Evolutionary conservation across 2,329 filamentous ascomycete genomes (phyloP).

Genomic region (Fusarium phyllophilum): DNA sequence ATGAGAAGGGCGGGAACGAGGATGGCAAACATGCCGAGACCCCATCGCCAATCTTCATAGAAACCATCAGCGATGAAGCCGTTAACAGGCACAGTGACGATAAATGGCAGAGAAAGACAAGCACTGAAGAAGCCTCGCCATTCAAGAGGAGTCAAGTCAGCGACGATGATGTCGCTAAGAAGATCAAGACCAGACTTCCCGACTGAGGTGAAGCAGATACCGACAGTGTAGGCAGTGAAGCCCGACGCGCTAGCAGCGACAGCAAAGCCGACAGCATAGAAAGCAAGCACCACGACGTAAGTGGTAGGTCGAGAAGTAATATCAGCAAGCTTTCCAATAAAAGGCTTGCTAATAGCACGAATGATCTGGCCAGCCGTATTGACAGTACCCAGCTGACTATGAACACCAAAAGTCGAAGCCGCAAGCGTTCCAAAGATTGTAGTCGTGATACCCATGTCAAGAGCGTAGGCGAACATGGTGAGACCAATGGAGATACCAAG

Average conservation of each 20-base stretch:
- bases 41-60: conserved; percentile 67
- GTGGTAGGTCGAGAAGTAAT: conserved; percentile 53
- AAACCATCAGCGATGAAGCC: conserved; percentile 55
- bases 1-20: conserved; percentile 66
- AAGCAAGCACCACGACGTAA: conserved; percentile 53
- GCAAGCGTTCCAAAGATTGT: conserved; percentile 50
- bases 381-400: conserved; percentile 48
- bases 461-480: conserved; percentile 53
- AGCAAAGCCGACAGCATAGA: conserved; percentile 50
- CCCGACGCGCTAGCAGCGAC: conserved; percentile 47
- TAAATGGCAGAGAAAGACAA: conserved; percentile 41
- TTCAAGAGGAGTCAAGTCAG: conserved; percentile 49
- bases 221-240: conserved; percentile 50
- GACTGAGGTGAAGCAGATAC: conserved; percentile 51
- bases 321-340: conserved; percentile 52
- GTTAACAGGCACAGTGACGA: conserved; percentile 54
- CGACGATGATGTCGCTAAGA: conserved; percentile 51
- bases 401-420: conserved; percentile 47
- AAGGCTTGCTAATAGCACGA: conserved; percentile 52
- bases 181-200: conserved; percentile 52
- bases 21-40: conserved; percentile 70
- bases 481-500: conserved; percentile 50
- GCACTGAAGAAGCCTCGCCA: conserved; percentile 52
- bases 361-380: conserved; percentile 49
- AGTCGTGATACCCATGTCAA: conserved; percentile 51